Evolutionary conservation across 129 eudicot genomes (phyloP), one percentile per base, ranked within the genome.

Genomic region (Pittosporum tobira): DNA sequence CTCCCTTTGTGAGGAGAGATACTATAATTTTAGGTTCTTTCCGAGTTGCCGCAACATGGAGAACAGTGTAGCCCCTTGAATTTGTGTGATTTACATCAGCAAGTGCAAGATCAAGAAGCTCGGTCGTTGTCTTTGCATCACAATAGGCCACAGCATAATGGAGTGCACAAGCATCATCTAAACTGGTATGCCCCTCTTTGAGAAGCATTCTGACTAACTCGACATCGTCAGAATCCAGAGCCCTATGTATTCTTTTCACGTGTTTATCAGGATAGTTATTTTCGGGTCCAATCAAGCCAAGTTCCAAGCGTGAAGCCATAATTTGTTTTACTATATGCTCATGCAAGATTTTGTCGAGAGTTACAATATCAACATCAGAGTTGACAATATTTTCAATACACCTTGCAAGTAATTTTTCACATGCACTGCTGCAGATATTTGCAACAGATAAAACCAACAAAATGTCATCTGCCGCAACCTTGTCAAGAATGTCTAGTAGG

Each of bases 81-180:
- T 87, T 87, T 51, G 61, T 74, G 48, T 58, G 81, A 73, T 93
- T 93, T 25, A 93, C 84, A 76, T 93, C 99, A 25, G 99, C 94
- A 49, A 87, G 73, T 22, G 78, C 81, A 52, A 93, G 81, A 68
- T 93, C 99, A 68, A 93, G 96, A 67, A 93, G 85, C 49, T 87
- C 99, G 14, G 80, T 74, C 14, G 96, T 84, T 29, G 91, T 87
- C 74, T 87, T 93, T 66, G 96, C 86, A 68, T 87, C 91, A 15
- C 96, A 84, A 66, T 93, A 79, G 29, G 94, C 99, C 30, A 93
- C 99, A 36, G 99, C 96, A 64, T 93, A 87, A 64, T 93, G 99
- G 22, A 93, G 86, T 3, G 96, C 99, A 57, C 77, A 83, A 13
- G 99, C 90, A 70, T 83, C 90, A 45, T 93, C 99, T 16, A 91